These are phyloP conservation scores for Penicillium samsonianum DNA, from an alignment of 495 filamentous ascomycete genomes.

Conservation along the genomic window DNA sequence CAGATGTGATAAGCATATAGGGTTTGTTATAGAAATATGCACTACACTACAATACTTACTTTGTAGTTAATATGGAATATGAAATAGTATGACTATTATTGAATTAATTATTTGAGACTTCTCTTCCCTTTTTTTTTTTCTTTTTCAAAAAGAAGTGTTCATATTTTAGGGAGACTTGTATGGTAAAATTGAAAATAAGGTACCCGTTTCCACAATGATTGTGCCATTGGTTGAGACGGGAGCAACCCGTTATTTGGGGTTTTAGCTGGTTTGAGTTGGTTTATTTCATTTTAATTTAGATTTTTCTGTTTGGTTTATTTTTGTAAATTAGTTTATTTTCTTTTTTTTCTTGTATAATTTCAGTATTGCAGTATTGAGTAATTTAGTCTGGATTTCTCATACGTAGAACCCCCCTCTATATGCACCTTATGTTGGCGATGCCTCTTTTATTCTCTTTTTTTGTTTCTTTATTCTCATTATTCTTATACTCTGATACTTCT, in stretches of 20 bases:
- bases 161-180: conserved; percentile 3
- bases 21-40: background rate
- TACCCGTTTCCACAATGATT: conserved; percentile 13
- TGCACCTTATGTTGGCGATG: conserved; percentile 1
- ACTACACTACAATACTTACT: background rate
- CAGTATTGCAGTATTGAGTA: background rate
- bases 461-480: background rate
- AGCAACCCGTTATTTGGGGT: conserved; percentile 14
- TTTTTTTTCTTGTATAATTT: background rate
- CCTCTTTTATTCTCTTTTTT: conserved; percentile 1
- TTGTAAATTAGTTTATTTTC: background rate
- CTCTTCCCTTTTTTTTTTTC: background rate
- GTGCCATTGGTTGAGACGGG: conserved; percentile 26
- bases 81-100: background rate
- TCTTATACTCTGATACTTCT: conserved; percentile 2
- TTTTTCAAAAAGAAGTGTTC: background rate
- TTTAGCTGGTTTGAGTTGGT: background rate
- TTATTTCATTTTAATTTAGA: background rate
- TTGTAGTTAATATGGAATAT: background rate
- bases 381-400: background rate
- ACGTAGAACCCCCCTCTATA: background rate
- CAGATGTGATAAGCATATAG: background rate
- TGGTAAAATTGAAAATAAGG: conserved; percentile 14
- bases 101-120: background rate
- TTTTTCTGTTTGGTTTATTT: conserved; percentile 1